Percentiles rank a stretch among this genome's conserved stretches.
These are phyloP conservation scores for Diaporthe velutina DNA, from an alignment of 2,329 filamentous ascomycete species.

Conservation along the genomic window DNA sequence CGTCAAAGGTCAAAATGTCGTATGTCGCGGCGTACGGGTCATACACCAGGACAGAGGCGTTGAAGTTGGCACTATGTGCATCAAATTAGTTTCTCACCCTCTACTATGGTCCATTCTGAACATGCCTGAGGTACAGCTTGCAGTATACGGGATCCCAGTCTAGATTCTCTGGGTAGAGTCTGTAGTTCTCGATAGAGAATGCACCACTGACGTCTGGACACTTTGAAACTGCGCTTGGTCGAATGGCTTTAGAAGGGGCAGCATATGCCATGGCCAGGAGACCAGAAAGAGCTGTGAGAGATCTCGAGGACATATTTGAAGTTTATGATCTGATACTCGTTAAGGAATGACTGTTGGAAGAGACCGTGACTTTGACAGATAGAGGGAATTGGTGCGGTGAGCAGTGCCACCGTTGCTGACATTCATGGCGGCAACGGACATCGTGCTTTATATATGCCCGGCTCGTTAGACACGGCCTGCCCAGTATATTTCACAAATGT, in stretches of 20 bases:
- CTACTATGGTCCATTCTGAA: background rate
- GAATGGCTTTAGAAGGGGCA: background rate
- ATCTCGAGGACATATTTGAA: background rate
- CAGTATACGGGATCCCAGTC: background rate
- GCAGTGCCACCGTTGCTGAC: background rate
- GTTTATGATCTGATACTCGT: background rate
- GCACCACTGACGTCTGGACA: background rate
- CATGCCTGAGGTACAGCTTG: background rate
- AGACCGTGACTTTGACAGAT: too few species aligned
- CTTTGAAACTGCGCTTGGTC: background rate
- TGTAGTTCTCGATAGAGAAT: background rate
- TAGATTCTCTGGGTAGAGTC: background rate
- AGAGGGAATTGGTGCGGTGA: too few species aligned
- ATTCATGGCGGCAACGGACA: background rate
- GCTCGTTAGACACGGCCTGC: background rate
- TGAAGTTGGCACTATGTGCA: background rate
- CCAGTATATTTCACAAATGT: too few species aligned
- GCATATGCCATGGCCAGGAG: background rate
- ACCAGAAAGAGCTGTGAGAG: background rate
- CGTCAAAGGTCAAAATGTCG: background rate
- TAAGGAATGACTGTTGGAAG: background rate
- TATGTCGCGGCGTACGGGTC: background rate
- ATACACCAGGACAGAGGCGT: background rate
- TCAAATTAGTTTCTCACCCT: background rate
- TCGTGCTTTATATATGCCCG: background rate